Evolutionary conservation across 2,329 filamentous ascomycete genomes (phyloP), one percentile per base, ranked within the genome.

Genomic region (Dactylonectria macrodidyma): DNA sequence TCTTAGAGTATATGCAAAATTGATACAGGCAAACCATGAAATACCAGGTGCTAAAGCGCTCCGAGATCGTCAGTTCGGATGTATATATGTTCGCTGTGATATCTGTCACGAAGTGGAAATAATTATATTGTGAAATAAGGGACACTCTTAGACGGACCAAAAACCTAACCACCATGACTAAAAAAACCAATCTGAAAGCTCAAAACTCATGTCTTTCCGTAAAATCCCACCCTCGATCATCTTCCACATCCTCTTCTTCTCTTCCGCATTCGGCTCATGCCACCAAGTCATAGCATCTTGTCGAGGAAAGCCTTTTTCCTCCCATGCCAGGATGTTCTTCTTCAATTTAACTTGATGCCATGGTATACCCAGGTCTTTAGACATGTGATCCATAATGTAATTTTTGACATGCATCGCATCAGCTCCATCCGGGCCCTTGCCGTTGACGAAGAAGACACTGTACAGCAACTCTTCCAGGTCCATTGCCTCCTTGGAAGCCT

Each of bases 351-450:
- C 73, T 22, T 73, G 65, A 38, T 72, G 71, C 36, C 30, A 73
- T 0, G 73, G 69, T 0, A 71, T n/a, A 2, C 62, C 52, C 0
- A 73, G 2, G 3, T 75, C 66, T 47, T 75, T 75, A 0, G 67
- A 73, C 0, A 75, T 54, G 11, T 75, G 67, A 24, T 73, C 71
- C 16, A 68, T 59, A 6, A 73, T 30, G 16, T 62, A 51, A n/a
- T 66, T 5, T 19, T 14, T 34, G 4, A 62, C 46, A 10, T 4
- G 3, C 0, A 0, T 3, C 2, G 11, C 38, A 4, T 5, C 10
- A 16, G 8, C 44, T 2, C 33, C 48, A 2, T 62, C 54, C 0
- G 67, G 71, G 0, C 46, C 48, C 9, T 72, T 66, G 0, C 63
- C 64, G 6, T 62, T 52, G 0, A 65, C 22, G 2, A 75, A 75